Percentiles rank a stretch among this genome's conserved stretches.
phyloP scores from a whole-genome alignment of 441 rosid species.

The Eutrema salsugineum region DNA sequence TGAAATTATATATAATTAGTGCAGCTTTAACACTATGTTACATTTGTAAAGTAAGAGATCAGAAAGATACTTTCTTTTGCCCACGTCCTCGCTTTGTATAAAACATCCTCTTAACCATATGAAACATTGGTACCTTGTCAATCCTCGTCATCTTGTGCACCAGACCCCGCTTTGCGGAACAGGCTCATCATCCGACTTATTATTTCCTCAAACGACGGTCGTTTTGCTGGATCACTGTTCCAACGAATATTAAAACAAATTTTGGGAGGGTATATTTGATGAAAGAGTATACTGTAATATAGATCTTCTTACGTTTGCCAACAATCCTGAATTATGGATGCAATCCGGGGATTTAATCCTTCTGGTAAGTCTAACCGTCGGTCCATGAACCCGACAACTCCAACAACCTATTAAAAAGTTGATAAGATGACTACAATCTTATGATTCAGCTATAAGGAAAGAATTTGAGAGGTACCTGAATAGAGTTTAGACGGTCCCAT shows the following conservation, averaged over 20 bases:
- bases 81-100: background rate
- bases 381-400: conserved; percentile 87
- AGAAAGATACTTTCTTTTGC: background rate
- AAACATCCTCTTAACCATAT: background rate
- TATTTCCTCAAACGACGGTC: conserved; percentile 72
- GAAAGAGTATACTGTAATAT: background rate
- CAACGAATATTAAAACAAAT: background rate
- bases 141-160: conserved; percentile 23
- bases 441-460: background rate
- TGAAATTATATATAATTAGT: background rate
- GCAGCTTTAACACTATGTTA: background rate
- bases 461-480: conserved; percentile 43
- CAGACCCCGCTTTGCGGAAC: conserved; percentile 33
- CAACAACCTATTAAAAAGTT: conserved; percentile 49
- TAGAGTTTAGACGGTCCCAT: conserved; percentile 64
- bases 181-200: conserved; percentile 49
- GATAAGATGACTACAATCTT: background rate
- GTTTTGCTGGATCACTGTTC: conserved; percentile 59
- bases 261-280: background rate
- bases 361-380: conserved; percentile 76
- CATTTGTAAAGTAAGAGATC: background rate
- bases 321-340: conserved; percentile 65
- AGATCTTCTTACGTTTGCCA: conserved; percentile 55
- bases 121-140: conserved; percentile 13
- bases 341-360: conserved; percentile 53